Evolutionary conservation across 2,329 filamentous ascomycete species (phyloP).

Genomic region (Calonectria leucothoes): DNA sequence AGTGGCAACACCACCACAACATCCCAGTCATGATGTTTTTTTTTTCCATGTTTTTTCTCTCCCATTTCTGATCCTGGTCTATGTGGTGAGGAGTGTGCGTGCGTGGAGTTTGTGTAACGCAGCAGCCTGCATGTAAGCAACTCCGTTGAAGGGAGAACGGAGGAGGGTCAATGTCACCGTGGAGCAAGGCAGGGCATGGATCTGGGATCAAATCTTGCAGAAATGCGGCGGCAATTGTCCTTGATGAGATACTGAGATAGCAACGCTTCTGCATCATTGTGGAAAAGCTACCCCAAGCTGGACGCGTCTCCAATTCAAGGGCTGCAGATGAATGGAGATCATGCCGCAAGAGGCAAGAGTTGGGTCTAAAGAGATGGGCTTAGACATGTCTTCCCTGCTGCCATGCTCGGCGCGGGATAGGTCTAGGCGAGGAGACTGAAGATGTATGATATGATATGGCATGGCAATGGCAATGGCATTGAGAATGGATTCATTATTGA

Average conservation of each 20-base stretch:
- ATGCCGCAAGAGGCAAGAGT: not conserved
- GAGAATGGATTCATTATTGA: not conserved
- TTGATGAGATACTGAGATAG: slow-evolving; percentile 8
- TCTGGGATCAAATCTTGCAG: slow-evolving; percentile 18
- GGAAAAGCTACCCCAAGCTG: not conserved
- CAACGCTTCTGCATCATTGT: not conserved
- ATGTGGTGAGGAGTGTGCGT: not conserved
- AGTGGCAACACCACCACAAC: slow-evolving; percentile 28
- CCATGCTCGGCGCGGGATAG: not conserved
- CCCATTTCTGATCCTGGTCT: not conserved
- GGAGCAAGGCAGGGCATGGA: slow-evolving; percentile 6
- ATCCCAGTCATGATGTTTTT: slow-evolving; percentile 15
- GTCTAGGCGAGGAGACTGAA: not conserved
- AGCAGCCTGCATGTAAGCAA: not conserved
- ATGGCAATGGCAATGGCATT: not conserved
- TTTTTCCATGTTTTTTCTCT: not conserved
- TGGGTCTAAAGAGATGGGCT: not conserved
- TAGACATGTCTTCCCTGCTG: not conserved
- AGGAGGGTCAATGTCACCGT: not conserved
- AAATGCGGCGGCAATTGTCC: slow-evolving; percentile 1
- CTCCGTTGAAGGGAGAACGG: not conserved
- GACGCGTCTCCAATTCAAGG: not conserved
- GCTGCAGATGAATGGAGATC: not conserved
- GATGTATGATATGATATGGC: not conserved
- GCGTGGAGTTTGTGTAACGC: not conserved